Conservation (phyloP, 2,329 filamentous ascomycete species). For the Botrytis elliptica region DNA sequence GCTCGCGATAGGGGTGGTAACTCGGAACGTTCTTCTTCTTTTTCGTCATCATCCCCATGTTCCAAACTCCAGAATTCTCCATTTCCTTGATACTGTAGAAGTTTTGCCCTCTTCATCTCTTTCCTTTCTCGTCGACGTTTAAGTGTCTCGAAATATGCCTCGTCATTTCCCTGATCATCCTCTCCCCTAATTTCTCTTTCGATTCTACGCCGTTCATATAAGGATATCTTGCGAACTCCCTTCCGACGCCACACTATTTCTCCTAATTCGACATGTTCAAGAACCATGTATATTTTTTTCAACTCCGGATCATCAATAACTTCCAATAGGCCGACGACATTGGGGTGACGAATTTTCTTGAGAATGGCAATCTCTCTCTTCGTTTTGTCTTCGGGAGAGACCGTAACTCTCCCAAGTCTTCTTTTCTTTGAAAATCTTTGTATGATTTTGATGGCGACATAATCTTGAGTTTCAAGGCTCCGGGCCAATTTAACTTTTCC, state of each 20-base stretch:
- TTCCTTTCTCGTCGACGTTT: conserved; percentile 59
- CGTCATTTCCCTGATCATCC: conserved; percentile 55
- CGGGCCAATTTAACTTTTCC: conserved; percentile 96
- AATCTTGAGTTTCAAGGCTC: conserved; percentile 70
- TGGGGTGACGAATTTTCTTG: conserved; percentile 97
- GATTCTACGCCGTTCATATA: conserved; percentile 77
- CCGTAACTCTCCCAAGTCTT: conserved; percentile 79
- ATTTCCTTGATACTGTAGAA: conserved; percentile 49
- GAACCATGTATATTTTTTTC: conserved; percentile 97
- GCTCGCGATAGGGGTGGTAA: conserved; percentile 33
- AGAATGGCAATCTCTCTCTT: conserved; percentile 97
- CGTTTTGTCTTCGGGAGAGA: conserved; percentile 71
- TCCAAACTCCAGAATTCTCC: conserved; percentile 82
- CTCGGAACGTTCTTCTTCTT: conserved; percentile 35
- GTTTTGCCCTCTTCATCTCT: conserved; percentile 56
- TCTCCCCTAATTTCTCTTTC: conserved; percentile 68
- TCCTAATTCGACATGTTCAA: conserved; percentile 91
- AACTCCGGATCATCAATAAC: conserved; percentile 96
- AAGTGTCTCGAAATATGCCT: conserved; percentile 58
- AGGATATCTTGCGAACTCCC: conserved; percentile 77
- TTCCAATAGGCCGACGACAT: conserved; percentile 91
- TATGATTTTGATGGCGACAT: conserved; percentile 98
- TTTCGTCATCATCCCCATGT: conserved; percentile 62
- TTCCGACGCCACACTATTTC: conserved; percentile 94
- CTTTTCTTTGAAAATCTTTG: conserved; percentile 92